Evolutionary conservation across 441 rosid genomes (phyloP).

Genomic region (Gossypium schwendimanii): DNA sequence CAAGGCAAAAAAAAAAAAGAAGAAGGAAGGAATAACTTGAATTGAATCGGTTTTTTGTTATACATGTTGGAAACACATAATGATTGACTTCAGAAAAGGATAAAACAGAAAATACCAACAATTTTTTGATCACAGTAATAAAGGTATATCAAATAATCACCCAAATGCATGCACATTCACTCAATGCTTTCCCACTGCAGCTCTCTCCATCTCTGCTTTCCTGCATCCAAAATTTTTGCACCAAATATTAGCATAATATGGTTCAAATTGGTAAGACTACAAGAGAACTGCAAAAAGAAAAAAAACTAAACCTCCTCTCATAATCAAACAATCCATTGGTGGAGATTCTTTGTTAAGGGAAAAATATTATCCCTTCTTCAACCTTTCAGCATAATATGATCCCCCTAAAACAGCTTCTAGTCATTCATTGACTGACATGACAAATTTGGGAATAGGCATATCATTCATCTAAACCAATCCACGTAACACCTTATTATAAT

Average conservation of each 20-base stretch:
- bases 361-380: background rate
- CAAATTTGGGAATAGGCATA: background rate
- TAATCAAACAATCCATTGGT: background rate
- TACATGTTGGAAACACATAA: conserved; percentile 26
- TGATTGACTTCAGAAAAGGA: conserved; percentile 21
- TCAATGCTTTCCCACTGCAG: conserved; percentile 10
- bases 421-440: too few species aligned
- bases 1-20: background rate
- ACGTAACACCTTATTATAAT: background rate
- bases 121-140: conserved; percentile 19
- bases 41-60: conserved; percentile 20
- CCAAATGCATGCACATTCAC: conserved; percentile 16
- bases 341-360: background rate
- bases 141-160: conserved; percentile 2
- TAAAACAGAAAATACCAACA: conserved; percentile 22
- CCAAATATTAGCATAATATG: background rate
- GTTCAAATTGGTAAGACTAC: too few species aligned
- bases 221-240: conserved; percentile 13
- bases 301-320: background rate
- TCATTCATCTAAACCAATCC: conserved; percentile 1
- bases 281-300: too few species aligned
- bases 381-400: background rate
- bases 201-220: conserved; percentile 21
- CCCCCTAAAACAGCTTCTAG: too few species aligned
- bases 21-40: conserved; percentile 10